Conservation (phyloP, 306 rosid species). For the Vigna reflexopilosa region DNA sequence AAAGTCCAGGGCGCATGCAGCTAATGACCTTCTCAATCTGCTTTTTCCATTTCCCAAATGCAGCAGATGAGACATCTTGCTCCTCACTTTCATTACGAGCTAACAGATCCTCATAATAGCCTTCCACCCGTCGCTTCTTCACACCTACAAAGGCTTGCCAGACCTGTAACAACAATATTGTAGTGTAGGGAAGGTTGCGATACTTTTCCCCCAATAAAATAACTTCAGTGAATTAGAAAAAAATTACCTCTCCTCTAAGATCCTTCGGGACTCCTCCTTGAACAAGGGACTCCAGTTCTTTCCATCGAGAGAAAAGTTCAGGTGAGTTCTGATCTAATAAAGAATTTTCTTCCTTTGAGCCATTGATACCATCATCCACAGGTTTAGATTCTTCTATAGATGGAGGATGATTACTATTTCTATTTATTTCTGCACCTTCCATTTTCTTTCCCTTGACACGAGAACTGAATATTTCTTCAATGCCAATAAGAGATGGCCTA, state of each 20-base stretch:
- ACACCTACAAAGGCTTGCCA: conserved; percentile 99
- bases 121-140: conserved; percentile 73
- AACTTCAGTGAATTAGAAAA: conserved; percentile 40
- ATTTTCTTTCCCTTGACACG: conserved; percentile 56
- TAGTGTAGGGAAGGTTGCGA: conserved; percentile 50
- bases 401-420: conserved; percentile 50
- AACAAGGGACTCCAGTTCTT: conserved; percentile 84
- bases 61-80: conserved; percentile 57
- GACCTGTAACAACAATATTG: conserved; percentile 74
- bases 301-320: conserved; percentile 62
- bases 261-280: conserved; percentile 93
- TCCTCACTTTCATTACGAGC: conserved; percentile 59
- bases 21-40: conserved; percentile 99
- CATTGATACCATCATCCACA: conserved; percentile 37
- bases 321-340: conserved; percentile 46
- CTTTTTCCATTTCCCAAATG: conserved; percentile 82
- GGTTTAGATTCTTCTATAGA: conserved; percentile 56
- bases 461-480: conserved; percentile 70
- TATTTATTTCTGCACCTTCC: conserved; percentile 48
- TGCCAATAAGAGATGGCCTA: conserved; percentile 65
- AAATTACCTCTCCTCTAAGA: conserved; percentile 93
- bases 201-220: conserved; percentile 39
- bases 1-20: conserved; percentile 92
- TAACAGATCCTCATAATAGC: conserved; percentile 78
- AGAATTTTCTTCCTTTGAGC: conserved; percentile 44